phyloP scores from a whole-genome alignment of 495 filamentous ascomycete genomes.

The Penicillium canariense region DNA sequence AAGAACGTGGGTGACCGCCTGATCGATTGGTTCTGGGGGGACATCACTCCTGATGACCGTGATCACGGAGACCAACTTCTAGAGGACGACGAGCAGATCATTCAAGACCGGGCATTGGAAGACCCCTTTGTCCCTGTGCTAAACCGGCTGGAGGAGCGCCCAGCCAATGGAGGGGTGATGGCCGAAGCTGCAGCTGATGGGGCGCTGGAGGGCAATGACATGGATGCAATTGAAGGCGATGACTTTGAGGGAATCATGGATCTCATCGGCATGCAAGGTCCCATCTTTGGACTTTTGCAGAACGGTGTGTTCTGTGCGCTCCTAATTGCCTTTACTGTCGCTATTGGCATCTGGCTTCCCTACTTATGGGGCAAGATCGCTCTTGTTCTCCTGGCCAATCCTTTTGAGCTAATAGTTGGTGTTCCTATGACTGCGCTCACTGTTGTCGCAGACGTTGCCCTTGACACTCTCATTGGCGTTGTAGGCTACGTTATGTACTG shows the following conservation, averaged over 20 bases:
- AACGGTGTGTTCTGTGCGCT: slow-evolving; percentile 93
- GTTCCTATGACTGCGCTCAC: slow-evolving; percentile 70
- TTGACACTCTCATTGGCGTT: slow-evolving; percentile 58
- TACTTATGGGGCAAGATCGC: slow-evolving; percentile 86
- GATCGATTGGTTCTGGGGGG: slow-evolving; percentile 65
- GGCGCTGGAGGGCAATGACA: slow-evolving; percentile 50
- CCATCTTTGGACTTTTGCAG: slow-evolving; percentile 82
- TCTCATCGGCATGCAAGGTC: slow-evolving; percentile 93
- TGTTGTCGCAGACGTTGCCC: slow-evolving; percentile 65
- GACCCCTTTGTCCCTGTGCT: slow-evolving; percentile 61
- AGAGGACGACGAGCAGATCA: slow-evolving; percentile 56
- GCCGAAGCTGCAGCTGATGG: slow-evolving; percentile 36
- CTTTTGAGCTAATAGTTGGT: slow-evolving; percentile 62
- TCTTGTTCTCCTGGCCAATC: slow-evolving; percentile 75
- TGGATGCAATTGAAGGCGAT: slow-evolving; percentile 72
- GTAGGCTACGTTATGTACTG: slow-evolving; percentile 57
- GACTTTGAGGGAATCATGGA: slow-evolving; percentile 98
- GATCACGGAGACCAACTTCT: slow-evolving; percentile 28
- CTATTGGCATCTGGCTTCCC: slow-evolving; percentile 80
- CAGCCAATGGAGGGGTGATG: slow-evolving; percentile 15
- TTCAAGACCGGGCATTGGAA: slow-evolving; percentile 57
- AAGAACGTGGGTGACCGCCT: slow-evolving; percentile 20
- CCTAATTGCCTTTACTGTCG: slow-evolving; percentile 81
- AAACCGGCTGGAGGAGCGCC: slow-evolving; percentile 22
- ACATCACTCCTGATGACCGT: slow-evolving; percentile 40